phyloP scores from a whole-genome alignment of 1,139 yeast species.

The Hansenula sp. region DNA sequence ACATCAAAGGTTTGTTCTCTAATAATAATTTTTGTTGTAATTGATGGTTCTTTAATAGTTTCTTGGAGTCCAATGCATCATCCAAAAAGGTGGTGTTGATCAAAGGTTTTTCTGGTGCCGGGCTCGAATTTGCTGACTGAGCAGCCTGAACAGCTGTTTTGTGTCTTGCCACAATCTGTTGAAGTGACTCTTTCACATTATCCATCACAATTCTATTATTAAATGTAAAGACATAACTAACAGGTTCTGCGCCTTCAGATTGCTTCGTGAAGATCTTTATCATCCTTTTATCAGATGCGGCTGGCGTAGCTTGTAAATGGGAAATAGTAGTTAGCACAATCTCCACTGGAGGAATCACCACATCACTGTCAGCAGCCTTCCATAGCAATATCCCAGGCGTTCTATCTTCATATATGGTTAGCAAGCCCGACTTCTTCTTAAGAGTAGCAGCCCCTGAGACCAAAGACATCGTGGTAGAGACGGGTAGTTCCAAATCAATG shows the following conservation, averaged over 20 bases:
- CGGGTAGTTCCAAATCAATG: too few relatives aligned
- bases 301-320: conserved; percentile 74
- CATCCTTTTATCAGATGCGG: conserved; percentile 64
- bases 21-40: conserved; percentile 75
- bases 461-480: conserved; percentile 12
- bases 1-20: conserved; percentile 66
- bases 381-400: conserved; percentile 63
- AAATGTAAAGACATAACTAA: conserved; percentile 51
- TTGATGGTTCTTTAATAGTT: conserved; percentile 61
- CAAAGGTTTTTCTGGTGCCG: conserved; percentile 25
- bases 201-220: conserved; percentile 74
- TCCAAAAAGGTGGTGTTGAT: conserved; percentile 34
- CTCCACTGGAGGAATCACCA: conserved; percentile 38
- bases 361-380: conserved; percentile 64
- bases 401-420: conserved; percentile 59
- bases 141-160: conserved; percentile 38
- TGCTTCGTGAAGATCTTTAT: conserved; percentile 50
- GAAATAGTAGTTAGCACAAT: conserved; percentile 49
- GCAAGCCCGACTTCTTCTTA: conserved; percentile 64
- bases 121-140: conserved; percentile 28
- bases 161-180: conserved; percentile 66
- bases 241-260: conserved; percentile 39
- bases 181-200: conserved; percentile 63
- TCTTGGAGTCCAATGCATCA: conserved; percentile 41
- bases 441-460: conserved; percentile 63